Conservation (phyloP, 129 eudicot species). For the Centella asiatica region DNA sequence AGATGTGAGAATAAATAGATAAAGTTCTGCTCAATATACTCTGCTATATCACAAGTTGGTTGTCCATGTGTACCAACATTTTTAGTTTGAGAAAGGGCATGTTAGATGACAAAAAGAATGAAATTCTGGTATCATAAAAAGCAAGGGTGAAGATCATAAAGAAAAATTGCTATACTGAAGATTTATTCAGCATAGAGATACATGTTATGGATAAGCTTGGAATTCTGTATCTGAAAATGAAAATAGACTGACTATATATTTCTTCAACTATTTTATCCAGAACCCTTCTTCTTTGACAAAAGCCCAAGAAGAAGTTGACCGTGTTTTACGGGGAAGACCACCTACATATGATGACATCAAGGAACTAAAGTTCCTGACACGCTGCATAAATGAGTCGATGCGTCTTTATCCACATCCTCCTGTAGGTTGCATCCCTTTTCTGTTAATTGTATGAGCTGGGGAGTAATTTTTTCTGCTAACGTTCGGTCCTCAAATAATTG, state of each 20-base stretch:
- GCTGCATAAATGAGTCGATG: constrained; percentile 86
- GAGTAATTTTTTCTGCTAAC: not conserved
- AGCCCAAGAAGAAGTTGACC: constrained; percentile 88
- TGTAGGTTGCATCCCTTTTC: constrained; percentile 29
- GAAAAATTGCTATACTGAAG: no score
- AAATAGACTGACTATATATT: not conserved
- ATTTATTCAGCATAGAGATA: no score
- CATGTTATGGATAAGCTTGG: no score
- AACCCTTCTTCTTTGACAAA: constrained; percentile 58
- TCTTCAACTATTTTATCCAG: constrained; percentile 25
- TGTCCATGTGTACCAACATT: no score
- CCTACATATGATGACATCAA: constrained; percentile 80
- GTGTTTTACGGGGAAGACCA: constrained; percentile 67
- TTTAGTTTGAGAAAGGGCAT: no score
- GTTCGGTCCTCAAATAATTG: not conserved
- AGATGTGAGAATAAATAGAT: no score
- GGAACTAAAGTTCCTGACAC: constrained; percentile 72
- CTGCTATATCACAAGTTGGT: no score
- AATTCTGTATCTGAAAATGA: not conserved
- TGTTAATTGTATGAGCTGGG: not conserved
- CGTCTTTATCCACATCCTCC: constrained; percentile 98
- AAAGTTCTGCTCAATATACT: no score
- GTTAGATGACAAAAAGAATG: no score
- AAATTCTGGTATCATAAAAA: no score
- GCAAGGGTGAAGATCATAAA: no score